These are phyloP conservation scores for Brettanomyces anomalus DNA, from an alignment of 805 yeast genomes.

Conservation along the genomic window DNA sequence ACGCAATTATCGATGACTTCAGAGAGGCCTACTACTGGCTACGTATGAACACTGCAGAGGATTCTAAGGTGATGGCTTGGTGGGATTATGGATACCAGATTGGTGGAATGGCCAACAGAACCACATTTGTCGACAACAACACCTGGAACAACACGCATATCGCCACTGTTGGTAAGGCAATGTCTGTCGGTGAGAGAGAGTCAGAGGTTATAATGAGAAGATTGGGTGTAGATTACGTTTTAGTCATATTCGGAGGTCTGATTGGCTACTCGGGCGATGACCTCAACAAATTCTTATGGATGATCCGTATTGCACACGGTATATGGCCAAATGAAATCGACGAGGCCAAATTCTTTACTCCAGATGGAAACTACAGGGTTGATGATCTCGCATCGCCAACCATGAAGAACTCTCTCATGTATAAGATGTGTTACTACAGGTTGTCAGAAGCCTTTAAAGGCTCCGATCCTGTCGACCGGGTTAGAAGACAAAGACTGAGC, in stretches of 20 bases:
- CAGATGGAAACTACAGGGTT: conserved; percentile 79
- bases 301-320: conserved; percentile 98
- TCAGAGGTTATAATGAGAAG: conserved; percentile 82
- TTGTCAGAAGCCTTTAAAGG: conserved; percentile 64
- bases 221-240: conserved; percentile 91
- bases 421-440: conserved; percentile 88
- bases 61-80: conserved; percentile 96
- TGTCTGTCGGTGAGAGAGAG: conserved; percentile 82
- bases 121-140: conserved; percentile 96
- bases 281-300: conserved; percentile 94
- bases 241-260: conserved; percentile 90
- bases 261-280: conserved; percentile 95
- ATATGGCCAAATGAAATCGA: conserved; percentile 98
- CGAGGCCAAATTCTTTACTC: conserved; percentile 78
- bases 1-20: conserved; percentile 84
- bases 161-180: conserved; percentile 98
- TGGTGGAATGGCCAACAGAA: conserved; percentile 99
- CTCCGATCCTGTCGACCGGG: conserved; percentile 69
- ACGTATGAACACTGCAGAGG: conserved; percentile 95
- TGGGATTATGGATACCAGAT: conserved; percentile 99
- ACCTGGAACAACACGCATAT: conserved; percentile 99
- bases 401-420: conserved; percentile 86
- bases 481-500: conserved; percentile 60
- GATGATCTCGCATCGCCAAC: conserved; percentile 75
- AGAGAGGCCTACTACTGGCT: conserved; percentile 99